Percentiles rank a stretch among this genome's conserved stretches.
These are phyloP conservation scores for Euphorbia peplus DNA, from an alignment of 345 rosid species.

Conservation along the genomic window DNA sequence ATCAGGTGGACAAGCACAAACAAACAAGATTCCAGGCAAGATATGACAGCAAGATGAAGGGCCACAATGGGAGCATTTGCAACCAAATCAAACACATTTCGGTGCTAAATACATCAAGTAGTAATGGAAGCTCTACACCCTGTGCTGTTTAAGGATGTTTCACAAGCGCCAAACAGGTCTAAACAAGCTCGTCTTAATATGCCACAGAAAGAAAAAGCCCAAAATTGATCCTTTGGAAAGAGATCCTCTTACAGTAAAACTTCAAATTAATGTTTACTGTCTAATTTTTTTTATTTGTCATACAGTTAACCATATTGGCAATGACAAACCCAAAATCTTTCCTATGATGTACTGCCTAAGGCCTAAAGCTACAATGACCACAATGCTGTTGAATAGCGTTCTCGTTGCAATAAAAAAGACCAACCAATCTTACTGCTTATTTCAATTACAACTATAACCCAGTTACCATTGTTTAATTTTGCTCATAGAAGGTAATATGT, in stretches of 20 bases:
- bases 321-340: not conserved
- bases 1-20: too few species aligned
- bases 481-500: not conserved
- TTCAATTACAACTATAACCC: not conserved
- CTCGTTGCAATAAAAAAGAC: not conserved
- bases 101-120: not conserved
- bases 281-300: not conserved
- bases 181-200: not conserved
- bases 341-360: not conserved
- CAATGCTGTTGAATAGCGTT: not conserved
- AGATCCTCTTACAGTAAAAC: not conserved
- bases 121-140: not conserved
- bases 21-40: not conserved
- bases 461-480: not conserved
- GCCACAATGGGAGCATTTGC: not conserved
- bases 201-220: slow-evolving; percentile 3
- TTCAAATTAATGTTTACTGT: not conserved
- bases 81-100: not conserved
- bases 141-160: not conserved
- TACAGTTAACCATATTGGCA: not conserved
- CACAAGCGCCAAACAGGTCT: not conserved
- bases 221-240: not conserved
- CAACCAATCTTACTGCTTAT: not conserved
- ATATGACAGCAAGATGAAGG: not conserved
- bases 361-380: not conserved